These are phyloP conservation scores for Exophiala dermatitidis DNA, from an alignment of 2,329 filamentous ascomycete species.

Conservation along the genomic window DNA sequence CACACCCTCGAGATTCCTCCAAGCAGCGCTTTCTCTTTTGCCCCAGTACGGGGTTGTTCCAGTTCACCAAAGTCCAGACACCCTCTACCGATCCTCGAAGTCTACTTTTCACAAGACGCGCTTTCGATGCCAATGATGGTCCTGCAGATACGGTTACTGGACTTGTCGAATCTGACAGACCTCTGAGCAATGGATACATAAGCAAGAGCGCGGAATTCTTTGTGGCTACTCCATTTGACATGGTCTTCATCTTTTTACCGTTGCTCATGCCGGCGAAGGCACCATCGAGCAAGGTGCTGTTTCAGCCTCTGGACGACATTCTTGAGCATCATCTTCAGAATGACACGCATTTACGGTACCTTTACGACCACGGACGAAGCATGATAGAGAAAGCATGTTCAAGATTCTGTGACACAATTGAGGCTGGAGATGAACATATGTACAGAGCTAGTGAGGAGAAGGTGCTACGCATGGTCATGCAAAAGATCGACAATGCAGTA, in stretches of 20 bases:
- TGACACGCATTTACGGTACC: slow-evolving; percentile 36
- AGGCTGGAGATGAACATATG: slow-evolving; percentile 77
- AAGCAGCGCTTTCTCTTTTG: slow-evolving; percentile 53
- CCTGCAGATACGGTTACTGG: slow-evolving; percentile 20
- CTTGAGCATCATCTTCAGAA: slow-evolving; percentile 40
- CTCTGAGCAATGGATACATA: slow-evolving; percentile 43
- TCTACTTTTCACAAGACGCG: slow-evolving; percentile 43
- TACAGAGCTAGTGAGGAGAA: slow-evolving; percentile 70
- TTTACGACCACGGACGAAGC: slow-evolving; percentile 34
- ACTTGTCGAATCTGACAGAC: slow-evolving; percentile 1
- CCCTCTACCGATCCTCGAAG: slow-evolving; percentile 47
- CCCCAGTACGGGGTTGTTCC: slow-evolving; percentile 51
- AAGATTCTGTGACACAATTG: slow-evolving; percentile 70
- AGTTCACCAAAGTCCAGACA: slow-evolving; percentile 53
- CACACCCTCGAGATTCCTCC: slow-evolving; percentile 46
- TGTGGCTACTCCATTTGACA: slow-evolving; percentile 75
- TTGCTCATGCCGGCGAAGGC: slow-evolving; percentile 49
- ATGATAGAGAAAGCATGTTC: slow-evolving; percentile 60
- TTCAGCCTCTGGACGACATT: slow-evolving; percentile 45
- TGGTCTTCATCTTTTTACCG: slow-evolving; percentile 75
- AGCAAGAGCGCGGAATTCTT: slow-evolving; percentile 67
- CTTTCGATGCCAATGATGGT: slow-evolving; percentile 9
- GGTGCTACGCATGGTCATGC: slow-evolving; percentile 56
- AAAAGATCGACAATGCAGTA: slow-evolving; percentile 66
- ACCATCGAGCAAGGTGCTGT: slow-evolving; percentile 39